A percentile compares a stretch with the other conserved stretches of the same genome.
phyloP scores from a whole-genome alignment of 177 flowering plant species.

The Vitis hybrid region DNA sequence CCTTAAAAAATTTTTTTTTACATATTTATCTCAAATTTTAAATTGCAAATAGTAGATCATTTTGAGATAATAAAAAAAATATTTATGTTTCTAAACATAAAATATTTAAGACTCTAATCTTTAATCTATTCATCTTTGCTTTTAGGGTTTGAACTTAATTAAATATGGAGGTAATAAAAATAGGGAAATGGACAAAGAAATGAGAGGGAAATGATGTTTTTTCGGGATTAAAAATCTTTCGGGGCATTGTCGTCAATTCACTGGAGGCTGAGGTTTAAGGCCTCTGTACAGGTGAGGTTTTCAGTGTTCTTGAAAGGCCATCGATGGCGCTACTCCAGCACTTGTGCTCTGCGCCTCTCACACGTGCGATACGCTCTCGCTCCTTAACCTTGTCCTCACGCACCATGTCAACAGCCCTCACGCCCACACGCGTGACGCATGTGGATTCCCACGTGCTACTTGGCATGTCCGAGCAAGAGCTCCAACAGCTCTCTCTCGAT shows the following conservation, averaged over 20 bases:
- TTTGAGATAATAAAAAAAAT: too few species aligned
- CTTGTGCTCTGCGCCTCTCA: conserved; percentile 35
- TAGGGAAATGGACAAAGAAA: too few species aligned
- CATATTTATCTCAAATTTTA: too few species aligned
- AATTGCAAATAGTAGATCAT: too few species aligned
- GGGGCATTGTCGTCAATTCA: conserved; percentile 5
- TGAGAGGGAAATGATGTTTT: too few species aligned
- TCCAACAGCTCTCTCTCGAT: conserved; percentile 78
- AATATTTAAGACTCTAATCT: too few species aligned
- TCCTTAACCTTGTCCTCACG: conserved; percentile 23
- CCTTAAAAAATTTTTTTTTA: too few species aligned
- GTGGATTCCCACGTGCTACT: conserved; percentile 61
- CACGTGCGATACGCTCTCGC: conserved; percentile 47
- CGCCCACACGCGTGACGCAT: conserved; percentile 23
- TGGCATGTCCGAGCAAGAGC: conserved; percentile 90
- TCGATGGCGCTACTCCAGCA: conserved; percentile 55
- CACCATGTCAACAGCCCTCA: conserved; percentile 16
- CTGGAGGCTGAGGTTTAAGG: conserved; percentile 10
- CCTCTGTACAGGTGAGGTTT: neutral
- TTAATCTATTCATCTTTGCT: too few species aligned
- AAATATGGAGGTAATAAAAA: too few species aligned
- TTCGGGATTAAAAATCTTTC: neutral
- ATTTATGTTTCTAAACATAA: too few species aligned
- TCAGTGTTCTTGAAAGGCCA: neutral
- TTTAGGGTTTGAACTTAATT: too few species aligned